These are phyloP conservation scores for Hypholoma sublateritium DNA, from an alignment of 768 basidiomycete species.

Conservation along the genomic window DNA sequence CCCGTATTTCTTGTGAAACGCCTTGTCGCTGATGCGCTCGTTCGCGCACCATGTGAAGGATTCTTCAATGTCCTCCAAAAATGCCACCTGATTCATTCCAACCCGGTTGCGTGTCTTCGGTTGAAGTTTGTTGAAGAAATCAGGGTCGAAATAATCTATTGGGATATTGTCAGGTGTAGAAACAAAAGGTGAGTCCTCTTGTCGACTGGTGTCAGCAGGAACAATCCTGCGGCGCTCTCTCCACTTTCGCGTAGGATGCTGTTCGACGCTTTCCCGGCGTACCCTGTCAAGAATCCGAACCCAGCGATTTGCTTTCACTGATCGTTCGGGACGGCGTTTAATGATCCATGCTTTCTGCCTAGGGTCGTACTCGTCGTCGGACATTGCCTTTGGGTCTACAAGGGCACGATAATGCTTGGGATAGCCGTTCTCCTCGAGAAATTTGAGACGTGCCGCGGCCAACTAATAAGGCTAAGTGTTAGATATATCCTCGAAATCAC, in stretches of 20 bases:
- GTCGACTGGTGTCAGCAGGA: not conserved
- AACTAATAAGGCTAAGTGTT: not conserved
- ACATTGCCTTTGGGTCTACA: constrained; percentile 15
- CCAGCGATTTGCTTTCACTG: constrained; percentile 3
- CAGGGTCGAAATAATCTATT: not conserved
- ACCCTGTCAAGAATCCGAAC: constrained; percentile 6
- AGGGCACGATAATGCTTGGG: constrained; percentile 4
- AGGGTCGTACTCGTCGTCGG: constrained; percentile 18
- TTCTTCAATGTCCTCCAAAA: not conserved
- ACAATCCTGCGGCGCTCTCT: not conserved
- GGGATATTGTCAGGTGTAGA: not conserved
- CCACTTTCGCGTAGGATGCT: not conserved
- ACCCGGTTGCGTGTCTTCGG: not conserved
- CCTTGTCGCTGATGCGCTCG: not conserved
- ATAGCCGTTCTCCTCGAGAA: constrained; percentile 4
- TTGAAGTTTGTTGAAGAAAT: not conserved
- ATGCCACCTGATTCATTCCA: not conserved
- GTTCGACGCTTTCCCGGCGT: not conserved
- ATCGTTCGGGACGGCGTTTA: constrained; percentile 10
- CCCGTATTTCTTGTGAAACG: not conserved
- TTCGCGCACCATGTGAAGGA: not conserved
- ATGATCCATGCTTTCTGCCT: not conserved
- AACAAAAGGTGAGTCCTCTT: not conserved
- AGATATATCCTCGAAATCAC: not conserved
- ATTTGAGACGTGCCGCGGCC: constrained; percentile 1